Percentiles rank a stretch among this genome's conserved stretches.
Evolutionary conservation across 1,284 basidiomycete genomes (phyloP).

Genomic region (Pseudozyma hubeiensis): DNA sequence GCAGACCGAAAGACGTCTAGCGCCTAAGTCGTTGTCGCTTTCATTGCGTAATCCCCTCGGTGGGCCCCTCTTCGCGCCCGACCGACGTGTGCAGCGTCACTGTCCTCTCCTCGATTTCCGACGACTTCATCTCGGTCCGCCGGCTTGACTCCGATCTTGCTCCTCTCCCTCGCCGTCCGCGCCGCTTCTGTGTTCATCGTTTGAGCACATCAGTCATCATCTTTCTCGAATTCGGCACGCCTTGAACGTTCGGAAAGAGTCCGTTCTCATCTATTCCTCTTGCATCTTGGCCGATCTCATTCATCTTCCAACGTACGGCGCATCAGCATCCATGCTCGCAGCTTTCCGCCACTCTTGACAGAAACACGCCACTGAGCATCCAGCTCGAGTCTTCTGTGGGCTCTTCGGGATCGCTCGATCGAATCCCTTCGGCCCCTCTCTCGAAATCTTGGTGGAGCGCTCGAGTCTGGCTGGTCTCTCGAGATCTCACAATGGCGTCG

Average conservation of each 20-base stretch:
- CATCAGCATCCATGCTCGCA: conserved; percentile 8
- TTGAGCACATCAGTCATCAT: neutral
- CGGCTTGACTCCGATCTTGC: conserved; percentile 4
- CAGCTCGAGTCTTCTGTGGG: neutral
- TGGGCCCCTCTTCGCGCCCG: too few relatives aligned
- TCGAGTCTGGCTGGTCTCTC: neutral
- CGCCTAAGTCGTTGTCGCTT: neutral
- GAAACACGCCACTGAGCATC: neutral
- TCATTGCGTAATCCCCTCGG: neutral
- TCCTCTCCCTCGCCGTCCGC: conserved; percentile 1
- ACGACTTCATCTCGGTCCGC: conserved; percentile 8
- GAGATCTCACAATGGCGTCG: conserved; percentile 17
- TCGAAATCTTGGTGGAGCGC: neutral
- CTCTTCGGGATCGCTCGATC: neutral
- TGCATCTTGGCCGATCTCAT: neutral
- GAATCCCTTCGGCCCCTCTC: neutral
- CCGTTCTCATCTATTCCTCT: neutral
- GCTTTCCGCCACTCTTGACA: neutral
- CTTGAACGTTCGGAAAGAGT: neutral
- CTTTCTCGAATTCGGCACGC: neutral
- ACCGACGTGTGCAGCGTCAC: neutral
- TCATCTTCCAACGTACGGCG: neutral
- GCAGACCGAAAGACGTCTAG: too few relatives aligned
- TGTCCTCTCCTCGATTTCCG: neutral
- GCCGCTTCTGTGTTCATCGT: neutral